These are phyloP conservation scores for Citrullus amarus DNA, from an alignment of 306 rosid genomes.

Conservation along the genomic window DNA sequence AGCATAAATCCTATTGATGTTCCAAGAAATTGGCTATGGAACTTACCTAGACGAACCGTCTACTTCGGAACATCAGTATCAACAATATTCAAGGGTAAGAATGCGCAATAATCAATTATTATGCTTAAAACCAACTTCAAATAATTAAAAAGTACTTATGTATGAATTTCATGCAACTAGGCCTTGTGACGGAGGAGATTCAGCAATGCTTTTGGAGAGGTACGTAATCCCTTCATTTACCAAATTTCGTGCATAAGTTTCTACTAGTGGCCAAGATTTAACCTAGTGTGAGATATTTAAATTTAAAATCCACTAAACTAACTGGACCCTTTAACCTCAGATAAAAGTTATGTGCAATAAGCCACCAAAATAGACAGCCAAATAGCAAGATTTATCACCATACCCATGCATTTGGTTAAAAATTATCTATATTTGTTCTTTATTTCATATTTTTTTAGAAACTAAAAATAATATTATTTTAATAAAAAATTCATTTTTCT, in stretches of 20 bases:
- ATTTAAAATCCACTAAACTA: not conserved
- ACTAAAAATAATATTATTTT: not conserved
- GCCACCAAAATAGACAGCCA: not conserved
- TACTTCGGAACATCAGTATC: constrained; percentile 84
- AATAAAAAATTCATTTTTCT: too few relatives aligned
- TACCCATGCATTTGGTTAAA: not conserved
- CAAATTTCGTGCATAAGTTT: not conserved
- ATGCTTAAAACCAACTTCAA: not conserved
- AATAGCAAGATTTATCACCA: not conserved
- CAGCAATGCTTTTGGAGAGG: constrained; percentile 98
- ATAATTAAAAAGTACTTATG: not conserved
- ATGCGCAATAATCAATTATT: not conserved
- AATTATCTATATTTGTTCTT: not conserved
- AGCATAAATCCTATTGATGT: constrained; percentile 56
- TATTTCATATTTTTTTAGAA: not conserved
- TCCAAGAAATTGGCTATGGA: constrained; percentile 87
- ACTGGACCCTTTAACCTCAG: not conserved
- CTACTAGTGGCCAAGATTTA: not conserved
- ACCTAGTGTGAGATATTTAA: not conserved
- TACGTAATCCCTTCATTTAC: constrained; percentile 22
- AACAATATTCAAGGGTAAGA: constrained; percentile 34
- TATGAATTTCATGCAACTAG: constrained; percentile 14
- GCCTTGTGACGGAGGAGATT: constrained; percentile 67
- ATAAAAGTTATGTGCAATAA: not conserved
- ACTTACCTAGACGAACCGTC: constrained; percentile 65